phyloP scores from a whole-genome alignment of 805 yeast genomes.

The Tetrapisispora taiwanensis region DNA sequence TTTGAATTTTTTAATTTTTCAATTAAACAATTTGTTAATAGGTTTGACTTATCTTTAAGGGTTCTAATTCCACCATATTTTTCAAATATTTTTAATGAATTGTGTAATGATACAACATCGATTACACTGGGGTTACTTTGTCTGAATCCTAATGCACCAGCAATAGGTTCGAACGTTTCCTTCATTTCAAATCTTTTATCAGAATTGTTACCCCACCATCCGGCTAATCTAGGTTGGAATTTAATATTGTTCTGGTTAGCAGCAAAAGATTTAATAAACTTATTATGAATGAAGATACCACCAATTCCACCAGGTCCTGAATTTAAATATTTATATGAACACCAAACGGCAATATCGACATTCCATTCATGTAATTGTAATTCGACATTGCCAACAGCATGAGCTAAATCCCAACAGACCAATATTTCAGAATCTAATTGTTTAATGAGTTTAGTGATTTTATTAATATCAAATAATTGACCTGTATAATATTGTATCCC shows the following conservation, averaged over 20 bases:
- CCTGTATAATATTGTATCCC: slow-evolving; percentile 93
- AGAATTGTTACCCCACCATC: slow-evolving; percentile 94
- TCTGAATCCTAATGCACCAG: slow-evolving; percentile 79
- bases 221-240: slow-evolving; percentile 50
- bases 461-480: slow-evolving; percentile 64
- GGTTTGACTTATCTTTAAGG: slow-evolving; percentile 46
- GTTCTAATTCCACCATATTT: slow-evolving; percentile 53
- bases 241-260: slow-evolving; percentile 10
- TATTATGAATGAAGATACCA: slow-evolving; percentile 69
- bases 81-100: slow-evolving; percentile 53
- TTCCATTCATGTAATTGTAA: slow-evolving; percentile 74
- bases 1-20: slow-evolving; percentile 36
- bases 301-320: slow-evolving; percentile 93
- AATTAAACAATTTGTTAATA: slow-evolving; percentile 49
- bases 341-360: slow-evolving; percentile 92
- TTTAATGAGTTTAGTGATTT: slow-evolving; percentile 60
- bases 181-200: slow-evolving; percentile 67
- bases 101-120: slow-evolving; percentile 64
- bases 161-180: slow-evolving; percentile 66
- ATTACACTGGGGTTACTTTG: slow-evolving; percentile 87
- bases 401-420: slow-evolving; percentile 94
- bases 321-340: slow-evolving; percentile 84
- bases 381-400: slow-evolving; percentile 82
- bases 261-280: slow-evolving; percentile 21
- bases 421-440: slow-evolving; percentile 33